A percentile compares a stretch with the other conserved stretches of the same genome.
phyloP scores from a whole-genome alignment of 805 yeast species.

The Barnettozyma populi region DNA sequence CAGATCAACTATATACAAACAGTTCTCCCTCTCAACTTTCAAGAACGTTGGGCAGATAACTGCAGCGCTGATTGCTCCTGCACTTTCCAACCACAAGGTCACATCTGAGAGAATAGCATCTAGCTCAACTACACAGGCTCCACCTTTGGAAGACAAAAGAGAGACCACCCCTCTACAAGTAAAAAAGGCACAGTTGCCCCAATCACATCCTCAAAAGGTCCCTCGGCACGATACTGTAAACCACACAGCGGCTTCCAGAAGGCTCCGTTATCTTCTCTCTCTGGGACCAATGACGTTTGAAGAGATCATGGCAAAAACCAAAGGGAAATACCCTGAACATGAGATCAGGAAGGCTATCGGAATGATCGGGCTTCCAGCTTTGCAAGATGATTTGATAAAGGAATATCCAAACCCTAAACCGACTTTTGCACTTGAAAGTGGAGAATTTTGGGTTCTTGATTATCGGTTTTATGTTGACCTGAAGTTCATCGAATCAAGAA shows the following conservation, averaged over 20 bases:
- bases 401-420: constrained; percentile 22
- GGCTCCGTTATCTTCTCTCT: constrained; percentile 41
- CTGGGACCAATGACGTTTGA: constrained; percentile 39
- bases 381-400: constrained; percentile 21
- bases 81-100: background rate
- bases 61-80: background rate
- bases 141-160: background rate
- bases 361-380: constrained; percentile 21
- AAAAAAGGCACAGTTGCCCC: background rate
- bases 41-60: constrained; percentile 17
- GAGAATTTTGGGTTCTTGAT: constrained; percentile 31
- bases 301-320: constrained; percentile 27
- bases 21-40: constrained; percentile 19
- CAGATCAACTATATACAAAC: constrained; percentile 16
- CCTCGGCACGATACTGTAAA: background rate
- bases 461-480: constrained; percentile 30
- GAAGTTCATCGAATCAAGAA: constrained; percentile 13
- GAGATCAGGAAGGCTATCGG: constrained; percentile 28
- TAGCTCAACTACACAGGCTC: background rate
- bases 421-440: constrained; percentile 20
- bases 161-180: background rate
- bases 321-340: constrained; percentile 16
- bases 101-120: background rate
- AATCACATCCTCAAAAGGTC: background rate
- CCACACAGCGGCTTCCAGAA: constrained; percentile 13